phyloP scores from a whole-genome alignment of 495 filamentous ascomycete genomes.

The Neurospora terricola region DNA sequence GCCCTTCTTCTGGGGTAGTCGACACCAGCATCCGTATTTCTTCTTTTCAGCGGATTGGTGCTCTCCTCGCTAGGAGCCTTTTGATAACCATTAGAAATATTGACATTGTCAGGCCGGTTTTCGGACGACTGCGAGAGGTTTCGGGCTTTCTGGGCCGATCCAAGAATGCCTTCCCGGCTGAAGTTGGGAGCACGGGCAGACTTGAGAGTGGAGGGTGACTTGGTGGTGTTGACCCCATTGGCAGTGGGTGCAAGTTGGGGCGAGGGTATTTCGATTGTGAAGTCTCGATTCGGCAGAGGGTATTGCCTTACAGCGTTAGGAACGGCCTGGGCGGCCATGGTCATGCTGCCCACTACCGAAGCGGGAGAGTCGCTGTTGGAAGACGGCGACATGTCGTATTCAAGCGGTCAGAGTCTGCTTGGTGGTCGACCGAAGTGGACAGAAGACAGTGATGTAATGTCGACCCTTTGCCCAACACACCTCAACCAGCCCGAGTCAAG shows the following conservation, averaged over 20 bases:
- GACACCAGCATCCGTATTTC: constrained; percentile 53
- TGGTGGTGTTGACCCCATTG: constrained; percentile 36
- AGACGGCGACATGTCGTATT: constrained; percentile 35
- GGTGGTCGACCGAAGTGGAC: background rate
- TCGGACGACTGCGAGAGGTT: constrained; percentile 45
- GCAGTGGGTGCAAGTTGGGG: constrained; percentile 28
- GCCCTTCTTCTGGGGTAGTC: constrained; percentile 62
- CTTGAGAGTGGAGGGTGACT: constrained; percentile 41
- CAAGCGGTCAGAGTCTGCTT: background rate
- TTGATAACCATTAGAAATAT: constrained; percentile 31
- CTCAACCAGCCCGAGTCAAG: background rate
- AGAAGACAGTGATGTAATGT: background rate
- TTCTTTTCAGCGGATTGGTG: constrained; percentile 49
- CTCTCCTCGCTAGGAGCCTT: constrained; percentile 41
- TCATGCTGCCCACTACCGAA: constrained; percentile 30
- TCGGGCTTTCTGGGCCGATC: constrained; percentile 46
- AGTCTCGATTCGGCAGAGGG: constrained; percentile 35
- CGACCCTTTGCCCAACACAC: background rate
- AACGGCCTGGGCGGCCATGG: constrained; percentile 15
- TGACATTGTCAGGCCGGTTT: constrained; percentile 22
- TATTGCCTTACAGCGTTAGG: constrained; percentile 30
- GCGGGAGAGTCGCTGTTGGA: constrained; percentile 42
- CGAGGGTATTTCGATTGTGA: constrained; percentile 38
- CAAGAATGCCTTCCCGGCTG: constrained; percentile 47
- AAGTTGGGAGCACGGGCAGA: constrained; percentile 38